Evolutionary conservation across 1,139 yeast genomes (phyloP).

Genomic region (Tardiomyces depauwii): DNA sequence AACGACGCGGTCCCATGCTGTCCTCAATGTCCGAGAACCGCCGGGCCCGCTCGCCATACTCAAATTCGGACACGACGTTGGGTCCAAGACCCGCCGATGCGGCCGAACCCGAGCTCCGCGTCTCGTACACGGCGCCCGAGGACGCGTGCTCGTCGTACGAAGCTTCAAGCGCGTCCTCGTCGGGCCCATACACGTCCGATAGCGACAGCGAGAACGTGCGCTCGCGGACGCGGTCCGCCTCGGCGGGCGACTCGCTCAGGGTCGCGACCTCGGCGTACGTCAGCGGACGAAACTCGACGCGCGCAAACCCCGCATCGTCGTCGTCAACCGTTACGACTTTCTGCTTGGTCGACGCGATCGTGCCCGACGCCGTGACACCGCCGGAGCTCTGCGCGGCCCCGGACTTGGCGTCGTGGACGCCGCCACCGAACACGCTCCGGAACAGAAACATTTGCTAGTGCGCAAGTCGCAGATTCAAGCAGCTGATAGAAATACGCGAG

Average conservation of each 20-base stretch:
- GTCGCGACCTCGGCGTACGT: constrained; percentile 45
- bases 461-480: background rate
- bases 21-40: background rate
- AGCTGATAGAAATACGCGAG: too few species aligned
- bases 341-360: background rate
- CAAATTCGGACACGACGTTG: constrained; percentile 5
- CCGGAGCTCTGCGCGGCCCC: background rate
- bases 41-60: constrained; percentile 1
- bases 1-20: background rate
- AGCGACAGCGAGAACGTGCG: background rate
- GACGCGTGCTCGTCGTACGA: background rate
- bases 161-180: background rate
- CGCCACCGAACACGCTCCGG: background rate
- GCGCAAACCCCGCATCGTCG: constrained; percentile 33
- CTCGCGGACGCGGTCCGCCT: background rate
- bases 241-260: constrained; percentile 2
- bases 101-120: background rate
- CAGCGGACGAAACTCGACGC: constrained; percentile 33
- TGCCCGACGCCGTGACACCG: background rate
- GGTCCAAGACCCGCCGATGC: background rate
- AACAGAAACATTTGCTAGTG: background rate
- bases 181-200: background rate
- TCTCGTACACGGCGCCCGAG: background rate
- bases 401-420: background rate
- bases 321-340: constrained; percentile 3